Evolutionary conservation across 345 rosid genomes (phyloP).

Genomic region (Bruguiera gymnorhiza): DNA sequence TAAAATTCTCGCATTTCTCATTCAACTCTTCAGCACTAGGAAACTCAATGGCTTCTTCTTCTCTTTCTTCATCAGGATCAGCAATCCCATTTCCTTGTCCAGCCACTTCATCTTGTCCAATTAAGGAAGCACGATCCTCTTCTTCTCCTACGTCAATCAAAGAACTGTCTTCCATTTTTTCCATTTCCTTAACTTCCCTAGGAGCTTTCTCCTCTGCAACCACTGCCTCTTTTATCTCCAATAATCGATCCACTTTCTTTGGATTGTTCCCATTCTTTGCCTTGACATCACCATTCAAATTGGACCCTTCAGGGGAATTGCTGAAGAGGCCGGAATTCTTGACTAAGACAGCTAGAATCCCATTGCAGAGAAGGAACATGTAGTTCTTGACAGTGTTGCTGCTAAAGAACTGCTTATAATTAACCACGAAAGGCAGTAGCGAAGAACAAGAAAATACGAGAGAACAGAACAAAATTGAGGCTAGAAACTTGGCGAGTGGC

Average conservation of each 20-base stretch:
- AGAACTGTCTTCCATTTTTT: slow-evolving; percentile 5
- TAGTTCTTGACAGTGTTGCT: slow-evolving; percentile 43
- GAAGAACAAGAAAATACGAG: slow-evolving; percentile 34
- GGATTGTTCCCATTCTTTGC: slow-evolving; percentile 3
- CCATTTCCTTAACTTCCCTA: slow-evolving; percentile 18
- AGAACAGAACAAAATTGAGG: slow-evolving; percentile 37
- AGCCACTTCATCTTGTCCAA: slow-evolving; percentile 17
- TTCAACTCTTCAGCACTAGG: slow-evolving; percentile 58
- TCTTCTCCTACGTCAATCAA: neutral
- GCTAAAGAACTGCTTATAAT: slow-evolving; percentile 17
- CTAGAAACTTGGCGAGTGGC: slow-evolving; percentile 29
- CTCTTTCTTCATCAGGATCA: slow-evolving; percentile 9
- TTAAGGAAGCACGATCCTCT: slow-evolving; percentile 8
- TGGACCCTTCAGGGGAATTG: slow-evolving; percentile 15
- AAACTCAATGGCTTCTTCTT: slow-evolving; percentile 16
- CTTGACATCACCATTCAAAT: slow-evolving; percentile 3
- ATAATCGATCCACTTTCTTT: slow-evolving; percentile 8
- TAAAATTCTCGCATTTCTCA: slow-evolving; percentile 70
- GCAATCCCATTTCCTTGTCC: slow-evolving; percentile 20
- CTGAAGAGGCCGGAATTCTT: slow-evolving; percentile 40
- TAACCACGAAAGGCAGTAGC: slow-evolving; percentile 18
- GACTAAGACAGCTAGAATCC: slow-evolving; percentile 49
- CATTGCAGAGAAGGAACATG: slow-evolving; percentile 71
- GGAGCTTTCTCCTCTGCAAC: slow-evolving; percentile 16
- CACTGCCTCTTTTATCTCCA: slow-evolving; percentile 15